Conservation (phyloP, 2,329 filamentous ascomycete species). For the Ramularia collo-cygni region DNA sequence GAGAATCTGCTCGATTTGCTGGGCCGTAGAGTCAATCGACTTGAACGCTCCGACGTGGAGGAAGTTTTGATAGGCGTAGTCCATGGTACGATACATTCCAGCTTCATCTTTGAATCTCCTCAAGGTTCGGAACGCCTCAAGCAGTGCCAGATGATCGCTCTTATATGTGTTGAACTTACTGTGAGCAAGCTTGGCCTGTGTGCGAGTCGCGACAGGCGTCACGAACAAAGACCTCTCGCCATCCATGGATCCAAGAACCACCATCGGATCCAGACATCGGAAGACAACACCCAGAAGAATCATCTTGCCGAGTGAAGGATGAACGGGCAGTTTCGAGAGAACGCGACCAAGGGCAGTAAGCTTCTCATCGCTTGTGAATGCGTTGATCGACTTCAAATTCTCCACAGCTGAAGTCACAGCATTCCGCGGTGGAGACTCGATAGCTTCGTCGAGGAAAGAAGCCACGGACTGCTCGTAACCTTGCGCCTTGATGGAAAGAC, state of each 20-base stretch:
- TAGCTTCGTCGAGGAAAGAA: constrained; percentile 37
- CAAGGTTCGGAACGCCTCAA: constrained; percentile 40
- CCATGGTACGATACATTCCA: constrained; percentile 26
- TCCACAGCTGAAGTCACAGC: constrained; percentile 35
- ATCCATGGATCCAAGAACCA: constrained; percentile 37
- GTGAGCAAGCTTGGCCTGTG: constrained; percentile 23
- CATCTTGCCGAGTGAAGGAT: constrained; percentile 44
- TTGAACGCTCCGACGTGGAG: constrained; percentile 33
- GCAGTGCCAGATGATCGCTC: constrained; percentile 42
- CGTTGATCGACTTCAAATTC: constrained; percentile 35
- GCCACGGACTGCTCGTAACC: constrained; percentile 34
- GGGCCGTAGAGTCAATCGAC: constrained; percentile 30
- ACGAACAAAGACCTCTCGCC: constrained; percentile 32
- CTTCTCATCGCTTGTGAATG: constrained; percentile 37
- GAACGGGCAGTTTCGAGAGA: constrained; percentile 35
- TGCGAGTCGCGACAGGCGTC: constrained; percentile 21
- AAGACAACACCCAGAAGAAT: constrained; percentile 46
- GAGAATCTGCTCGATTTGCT: constrained; percentile 35
- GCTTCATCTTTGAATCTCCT: constrained; percentile 26
- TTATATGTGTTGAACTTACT: constrained; percentile 30
- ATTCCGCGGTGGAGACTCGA: constrained; percentile 38
- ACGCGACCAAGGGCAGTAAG: constrained; percentile 43
- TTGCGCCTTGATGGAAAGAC: constrained; percentile 38
- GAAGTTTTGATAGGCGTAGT: constrained; percentile 29
- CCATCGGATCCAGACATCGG: constrained; percentile 45